A percentile compares a stretch with the other conserved stretches of the same genome.
phyloP scores from a whole-genome alignment of 108 stramenopile genomes.

The Cyclotella atomus region DNA sequence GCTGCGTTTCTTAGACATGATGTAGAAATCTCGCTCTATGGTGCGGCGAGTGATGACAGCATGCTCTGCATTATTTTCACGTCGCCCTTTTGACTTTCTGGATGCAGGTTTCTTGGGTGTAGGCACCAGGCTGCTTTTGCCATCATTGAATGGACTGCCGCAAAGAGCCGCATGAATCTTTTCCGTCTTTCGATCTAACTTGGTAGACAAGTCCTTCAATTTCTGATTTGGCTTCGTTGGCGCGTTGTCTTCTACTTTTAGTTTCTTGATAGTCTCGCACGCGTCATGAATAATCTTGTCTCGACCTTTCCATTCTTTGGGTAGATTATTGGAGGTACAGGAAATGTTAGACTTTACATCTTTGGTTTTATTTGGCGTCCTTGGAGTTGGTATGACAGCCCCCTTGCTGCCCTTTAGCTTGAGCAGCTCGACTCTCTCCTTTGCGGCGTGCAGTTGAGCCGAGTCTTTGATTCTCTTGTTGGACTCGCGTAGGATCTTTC shows the following conservation, averaged over 20 bases:
- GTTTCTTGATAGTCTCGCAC: conserved; percentile 23
- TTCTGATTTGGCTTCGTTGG: background rate
- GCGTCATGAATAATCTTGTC: conserved; percentile 41
- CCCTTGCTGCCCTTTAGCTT: conserved; percentile 9
- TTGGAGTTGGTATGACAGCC: background rate
- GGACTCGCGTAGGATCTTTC: conserved; percentile 39
- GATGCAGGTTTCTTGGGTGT: background rate
- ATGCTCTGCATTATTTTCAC: conserved; percentile 15
- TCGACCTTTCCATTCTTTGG: conserved; percentile 31
- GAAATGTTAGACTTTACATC: background rate
- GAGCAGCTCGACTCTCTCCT: conserved; percentile 18
- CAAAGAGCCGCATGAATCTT: conserved; percentile 11
- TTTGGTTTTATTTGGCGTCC: background rate
- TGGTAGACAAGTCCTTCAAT: background rate
- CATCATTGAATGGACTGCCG: conserved; percentile 16
- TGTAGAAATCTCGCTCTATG: conserved; percentile 48
- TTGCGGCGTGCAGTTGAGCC: conserved; percentile 17
- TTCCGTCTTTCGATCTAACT: background rate
- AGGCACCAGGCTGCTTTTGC: background rate
- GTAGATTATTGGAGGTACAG: background rate
- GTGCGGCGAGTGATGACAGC: conserved; percentile 36
- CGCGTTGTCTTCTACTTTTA: background rate
- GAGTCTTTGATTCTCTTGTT: conserved; percentile 34
- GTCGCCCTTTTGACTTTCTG: background rate
- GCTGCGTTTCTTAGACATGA: conserved; percentile 37